Percentiles rank a stretch among this genome's conserved stretches.
These are phyloP conservation scores for Petunia secreta DNA, from an alignment of 257 asterid genomes.

Conservation along the genomic window DNA sequence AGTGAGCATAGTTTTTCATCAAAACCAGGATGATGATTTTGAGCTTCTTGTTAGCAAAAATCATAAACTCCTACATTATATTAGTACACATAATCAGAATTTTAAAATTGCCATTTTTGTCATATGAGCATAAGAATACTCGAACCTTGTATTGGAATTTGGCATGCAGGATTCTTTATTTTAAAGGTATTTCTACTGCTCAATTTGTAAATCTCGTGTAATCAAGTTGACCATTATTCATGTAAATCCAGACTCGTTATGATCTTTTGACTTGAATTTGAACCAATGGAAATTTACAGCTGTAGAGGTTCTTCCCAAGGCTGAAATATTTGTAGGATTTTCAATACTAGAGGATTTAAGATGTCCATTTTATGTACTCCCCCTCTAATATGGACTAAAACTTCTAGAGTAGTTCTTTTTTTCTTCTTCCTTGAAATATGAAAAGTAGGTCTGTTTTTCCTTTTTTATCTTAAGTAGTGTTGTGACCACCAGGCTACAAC, in stretches of 20 bases:
- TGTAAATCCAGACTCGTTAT: not conserved
- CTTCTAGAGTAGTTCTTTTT: not conserved
- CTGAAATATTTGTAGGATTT: not conserved
- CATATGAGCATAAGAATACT: not conserved
- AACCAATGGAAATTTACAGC: not conserved
- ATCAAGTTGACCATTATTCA: not conserved
- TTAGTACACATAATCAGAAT: not conserved
- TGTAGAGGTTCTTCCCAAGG: not conserved
- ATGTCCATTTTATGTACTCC: constrained; percentile 9
- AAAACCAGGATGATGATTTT: constrained; percentile 29
- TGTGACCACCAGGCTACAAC: not conserved
- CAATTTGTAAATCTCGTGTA: not conserved
- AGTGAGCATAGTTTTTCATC: constrained; percentile 66
- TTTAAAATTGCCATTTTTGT: not conserved
- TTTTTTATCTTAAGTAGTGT: not conserved
- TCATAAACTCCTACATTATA: not conserved
- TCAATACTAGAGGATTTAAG: not conserved
- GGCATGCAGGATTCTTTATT: not conserved
- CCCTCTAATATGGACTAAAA: not conserved
- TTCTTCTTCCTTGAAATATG: not conserved
- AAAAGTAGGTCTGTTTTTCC: constrained; percentile 5
- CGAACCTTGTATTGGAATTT: not conserved
- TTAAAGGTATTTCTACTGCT: no score
- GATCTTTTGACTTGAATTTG: not conserved
- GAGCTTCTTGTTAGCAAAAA: not conserved